Evolutionary conservation across 176 grass and related monocot genomes (phyloP), one percentile per base, ranked within the genome.

Genomic region (Triticum dicoccoides): DNA sequence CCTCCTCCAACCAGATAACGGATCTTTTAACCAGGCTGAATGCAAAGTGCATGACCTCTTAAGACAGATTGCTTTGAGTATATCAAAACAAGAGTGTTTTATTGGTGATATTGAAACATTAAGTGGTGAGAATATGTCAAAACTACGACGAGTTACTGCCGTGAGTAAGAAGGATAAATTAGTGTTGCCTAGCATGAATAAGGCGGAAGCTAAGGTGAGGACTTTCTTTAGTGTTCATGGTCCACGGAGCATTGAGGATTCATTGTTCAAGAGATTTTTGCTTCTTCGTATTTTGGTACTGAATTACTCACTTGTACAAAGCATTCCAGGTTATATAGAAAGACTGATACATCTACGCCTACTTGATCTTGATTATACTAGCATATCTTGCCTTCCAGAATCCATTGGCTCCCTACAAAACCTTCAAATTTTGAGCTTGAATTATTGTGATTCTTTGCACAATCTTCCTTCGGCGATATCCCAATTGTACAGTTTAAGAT

Each of bases 41-140:
- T 82, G 83, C 34, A 79, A 5, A 20, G 82, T 94, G 66, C 86
- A 91, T 81, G 80, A 91, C 6, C 70, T 91, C 3, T 23, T 91
- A 82, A 80, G 76, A 71, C 68, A 81, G 1, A 56, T 95, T 65
- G 86, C 82, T 23, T 29, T 18, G 0, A 25, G 67, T 69, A 80
- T 95, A 29, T 78, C 76, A 21, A 20, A 11, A 58, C 68, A 81
- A 20, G 79, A 92, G 12, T 58, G 6, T n/a, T 77, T 86, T 10
- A 2, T 38, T 84, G 91, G 88, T 2, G 56, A 90, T 3, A 62
- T 25, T 42, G 11, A 79, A 12, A 51, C 25, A 37, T 12, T 65
- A 3, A 38, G 4, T 21, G 1, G 9, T 52, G 51, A 2, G 1
- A 9, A 0, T 11, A 21, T 82, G 3, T 29, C 2, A 9, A 89